A percentile compares a stretch with the other conserved stretches of the same genome.
Evolutionary conservation across 202 grass and related monocot species (phyloP).

Genomic region (Zizania palustris): DNA sequence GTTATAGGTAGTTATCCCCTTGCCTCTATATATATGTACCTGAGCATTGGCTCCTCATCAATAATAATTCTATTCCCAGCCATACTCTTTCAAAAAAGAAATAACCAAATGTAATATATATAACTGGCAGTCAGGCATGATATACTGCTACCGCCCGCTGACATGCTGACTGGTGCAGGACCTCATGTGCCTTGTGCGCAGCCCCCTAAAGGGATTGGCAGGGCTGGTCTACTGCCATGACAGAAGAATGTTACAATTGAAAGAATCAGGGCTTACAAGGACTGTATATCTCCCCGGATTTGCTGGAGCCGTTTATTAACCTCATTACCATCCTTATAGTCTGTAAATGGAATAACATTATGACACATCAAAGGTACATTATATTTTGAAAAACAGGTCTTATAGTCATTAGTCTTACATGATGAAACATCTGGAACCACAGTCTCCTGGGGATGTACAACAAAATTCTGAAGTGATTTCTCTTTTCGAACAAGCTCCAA

Average conservation of each 20-base stretch:
- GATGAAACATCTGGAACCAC: conserved; percentile 41
- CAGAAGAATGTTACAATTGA: conserved; percentile 26
- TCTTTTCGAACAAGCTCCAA: conserved; percentile 83
- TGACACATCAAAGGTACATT: conserved; percentile 30
- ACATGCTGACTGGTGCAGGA: not conserved
- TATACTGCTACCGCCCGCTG: not conserved
- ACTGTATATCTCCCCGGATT: conserved; percentile 68
- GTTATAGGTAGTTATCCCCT: no score
- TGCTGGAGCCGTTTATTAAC: conserved; percentile 66
- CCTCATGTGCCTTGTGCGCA: not conserved
- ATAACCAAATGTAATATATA: not conserved
- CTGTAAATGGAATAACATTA: conserved; percentile 59
- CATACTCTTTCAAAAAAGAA: no score
- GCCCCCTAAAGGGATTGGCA: not conserved
- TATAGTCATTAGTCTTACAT: conserved; percentile 41
- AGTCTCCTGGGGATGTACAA: conserved; percentile 33
- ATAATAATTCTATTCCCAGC: no score
- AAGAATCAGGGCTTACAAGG: conserved; percentile 64
- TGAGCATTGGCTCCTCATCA: no score
- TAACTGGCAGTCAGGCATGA: not conserved
- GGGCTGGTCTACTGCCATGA: not conserved
- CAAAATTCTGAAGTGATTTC: conserved; percentile 49
- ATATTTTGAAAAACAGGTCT: not conserved
- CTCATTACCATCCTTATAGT: conserved; percentile 56
- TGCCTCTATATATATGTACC: no score